A percentile compares a stretch with the other conserved stretches of the same genome.
phyloP scores from a whole-genome alignment of 2,329 filamentous ascomycete genomes.

The Lachnellula arida region DNA sequence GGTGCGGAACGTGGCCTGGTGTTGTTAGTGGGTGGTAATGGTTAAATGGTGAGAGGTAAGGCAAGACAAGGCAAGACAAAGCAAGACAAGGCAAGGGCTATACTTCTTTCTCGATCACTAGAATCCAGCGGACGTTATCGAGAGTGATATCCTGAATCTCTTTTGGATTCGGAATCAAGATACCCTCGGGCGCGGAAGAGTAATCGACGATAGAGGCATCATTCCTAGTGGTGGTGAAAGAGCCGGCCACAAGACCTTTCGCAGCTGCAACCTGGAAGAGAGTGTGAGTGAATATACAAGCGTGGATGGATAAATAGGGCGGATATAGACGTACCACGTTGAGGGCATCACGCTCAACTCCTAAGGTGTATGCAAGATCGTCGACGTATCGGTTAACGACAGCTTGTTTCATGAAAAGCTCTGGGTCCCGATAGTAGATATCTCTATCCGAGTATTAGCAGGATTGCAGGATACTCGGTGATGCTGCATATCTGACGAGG shows the following conservation, averaged over 20 bases:
- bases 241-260: slow-evolving; percentile 66
- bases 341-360: slow-evolving; percentile 56
- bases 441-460: slow-evolving; percentile 48
- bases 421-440: slow-evolving; percentile 73
- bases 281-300: slow-evolving; percentile 3
- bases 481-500: neutral
- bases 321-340: slow-evolving; percentile 57
- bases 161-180: slow-evolving; percentile 52
- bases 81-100: too few species aligned
- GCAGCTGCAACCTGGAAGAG: slow-evolving; percentile 60
- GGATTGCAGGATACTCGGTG: slow-evolving; percentile 7
- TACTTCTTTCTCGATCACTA: slow-evolving; percentile 78
- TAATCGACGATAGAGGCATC: slow-evolving; percentile 41
- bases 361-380: slow-evolving; percentile 66
- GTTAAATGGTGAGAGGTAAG: neutral
- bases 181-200: slow-evolving; percentile 44
- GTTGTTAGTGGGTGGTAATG: slow-evolving; percentile 18
- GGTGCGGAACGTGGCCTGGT: slow-evolving; percentile 69
- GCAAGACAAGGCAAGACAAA: too few species aligned
- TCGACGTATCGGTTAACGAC: slow-evolving; percentile 70
- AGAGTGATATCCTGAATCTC: slow-evolving; percentile 48
- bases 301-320: neutral
- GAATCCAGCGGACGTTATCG: slow-evolving; percentile 53
- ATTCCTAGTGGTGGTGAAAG: slow-evolving; percentile 42
- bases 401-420: slow-evolving; percentile 64